Evolutionary conservation across 176 grass and related monocot genomes (phyloP).

Genomic region (Carex cristatella): DNA sequence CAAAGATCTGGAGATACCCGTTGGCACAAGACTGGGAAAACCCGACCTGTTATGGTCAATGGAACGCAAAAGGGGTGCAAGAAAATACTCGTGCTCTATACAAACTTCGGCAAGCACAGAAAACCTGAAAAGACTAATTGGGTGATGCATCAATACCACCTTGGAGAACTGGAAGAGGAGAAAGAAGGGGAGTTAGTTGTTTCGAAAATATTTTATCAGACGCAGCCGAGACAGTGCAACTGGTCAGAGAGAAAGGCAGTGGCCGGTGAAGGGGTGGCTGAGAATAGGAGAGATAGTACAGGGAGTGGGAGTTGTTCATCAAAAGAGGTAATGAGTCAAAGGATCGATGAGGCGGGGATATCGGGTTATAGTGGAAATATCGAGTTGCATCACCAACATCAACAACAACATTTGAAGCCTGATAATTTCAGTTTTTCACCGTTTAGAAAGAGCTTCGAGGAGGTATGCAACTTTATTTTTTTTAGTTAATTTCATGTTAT

Average conservation of each 20-base stretch:
- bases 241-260: conserved; percentile 46
- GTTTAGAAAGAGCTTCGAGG: conserved; percentile 79
- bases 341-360: conserved; percentile 30
- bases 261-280: not conserved
- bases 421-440: conserved; percentile 88
- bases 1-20: conserved; percentile 71
- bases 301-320: conserved; percentile 84
- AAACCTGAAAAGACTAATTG: conserved; percentile 99
- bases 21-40: conserved; percentile 99
- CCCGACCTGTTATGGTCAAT: conserved; percentile 77
- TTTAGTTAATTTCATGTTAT: conserved; percentile 14
- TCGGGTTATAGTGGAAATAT: conserved; percentile 33
- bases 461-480: conserved; percentile 43
- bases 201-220: conserved; percentile 99
- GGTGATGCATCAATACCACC: conserved; percentile 99
- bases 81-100: conserved; percentile 98
- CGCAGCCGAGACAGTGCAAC: conserved; percentile 85
- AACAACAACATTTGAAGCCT: conserved; percentile 47
- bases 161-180: conserved; percentile 92
- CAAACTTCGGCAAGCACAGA: conserved; percentile 92
- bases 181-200: conserved; percentile 97
- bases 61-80: conserved; percentile 90
- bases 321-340: conserved; percentile 43
- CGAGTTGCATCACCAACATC: conserved; percentile 42
- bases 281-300: conserved; percentile 61